phyloP scores from a whole-genome alignment of 495 filamentous ascomycete genomes.

The Extremus antarcticus region DNA sequence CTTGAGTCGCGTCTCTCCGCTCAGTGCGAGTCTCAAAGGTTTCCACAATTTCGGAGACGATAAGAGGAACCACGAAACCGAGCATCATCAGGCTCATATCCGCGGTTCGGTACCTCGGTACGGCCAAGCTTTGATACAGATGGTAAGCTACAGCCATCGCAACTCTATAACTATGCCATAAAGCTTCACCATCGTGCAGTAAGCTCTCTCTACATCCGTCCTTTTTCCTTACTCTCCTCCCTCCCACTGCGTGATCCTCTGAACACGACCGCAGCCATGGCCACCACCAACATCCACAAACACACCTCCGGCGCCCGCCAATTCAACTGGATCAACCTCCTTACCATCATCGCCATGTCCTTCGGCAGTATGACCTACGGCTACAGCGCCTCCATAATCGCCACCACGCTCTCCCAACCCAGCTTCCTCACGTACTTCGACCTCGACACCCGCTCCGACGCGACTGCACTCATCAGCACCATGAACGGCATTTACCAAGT shows the following conservation, averaged over 20 bases:
- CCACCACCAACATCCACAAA: neutral
- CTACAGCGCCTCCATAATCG: slow-evolving; percentile 4
- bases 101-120: neutral
- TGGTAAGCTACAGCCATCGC: neutral
- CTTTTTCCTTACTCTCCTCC: too few species aligned
- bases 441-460: slow-evolving; percentile 4
- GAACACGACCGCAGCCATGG: too few species aligned
- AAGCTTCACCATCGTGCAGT: too few species aligned
- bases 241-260: too few species aligned
- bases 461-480: neutral
- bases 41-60: neutral
- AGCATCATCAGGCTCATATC: neutral
- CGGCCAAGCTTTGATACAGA: neutral
- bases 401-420: slow-evolving; percentile 1
- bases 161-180: too few species aligned
- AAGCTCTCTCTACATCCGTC: too few species aligned
- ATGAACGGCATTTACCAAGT: slow-evolving; percentile 2
- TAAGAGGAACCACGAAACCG: neutral
- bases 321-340: neutral
- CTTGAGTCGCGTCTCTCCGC: neutral
- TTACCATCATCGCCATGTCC: neutral
- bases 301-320: neutral
- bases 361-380: slow-evolving; percentile 3
- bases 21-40: neutral
- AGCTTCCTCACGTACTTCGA: slow-evolving; percentile 1